A percentile compares a stretch with the other conserved stretches of the same genome.
phyloP scores from a whole-genome alignment of 345 rosid genomes.

The Dipteronia sinensis region DNA sequence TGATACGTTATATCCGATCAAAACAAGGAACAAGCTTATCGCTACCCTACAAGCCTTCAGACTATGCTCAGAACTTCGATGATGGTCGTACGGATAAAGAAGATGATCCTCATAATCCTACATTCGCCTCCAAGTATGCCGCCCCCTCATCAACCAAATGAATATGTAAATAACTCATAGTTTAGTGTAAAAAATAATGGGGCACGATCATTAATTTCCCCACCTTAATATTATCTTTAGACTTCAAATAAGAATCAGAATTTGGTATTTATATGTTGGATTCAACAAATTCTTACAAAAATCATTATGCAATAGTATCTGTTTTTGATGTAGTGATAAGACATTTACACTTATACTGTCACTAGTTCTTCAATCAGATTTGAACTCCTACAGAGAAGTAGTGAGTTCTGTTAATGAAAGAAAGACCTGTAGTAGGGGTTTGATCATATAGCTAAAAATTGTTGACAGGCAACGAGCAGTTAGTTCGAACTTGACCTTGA shows the following conservation, averaged over 20 bases:
- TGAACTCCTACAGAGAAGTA: not conserved
- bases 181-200: not conserved
- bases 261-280: too few relatives aligned
- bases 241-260: not conserved
- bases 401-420: not conserved
- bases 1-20: too few relatives aligned
- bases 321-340: not conserved
- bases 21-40: not conserved
- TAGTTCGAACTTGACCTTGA: constrained; percentile 35
- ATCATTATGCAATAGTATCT: not conserved
- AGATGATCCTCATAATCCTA: not conserved
- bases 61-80: not conserved
- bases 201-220: not conserved
- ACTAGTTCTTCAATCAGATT: not conserved
- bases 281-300: too few relatives aligned
- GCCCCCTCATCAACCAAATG: not conserved
- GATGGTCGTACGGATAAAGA: not conserved
- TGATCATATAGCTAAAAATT: not conserved
- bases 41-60: not conserved
- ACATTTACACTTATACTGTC: not conserved
- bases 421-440: too few relatives aligned
- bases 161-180: not conserved
- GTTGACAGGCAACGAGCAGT: constrained; percentile 18
- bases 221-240: not conserved
- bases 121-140: not conserved